Conservation (phyloP, 768 basidiomycete genomes). For the Tephrocybe sp. region DNA sequence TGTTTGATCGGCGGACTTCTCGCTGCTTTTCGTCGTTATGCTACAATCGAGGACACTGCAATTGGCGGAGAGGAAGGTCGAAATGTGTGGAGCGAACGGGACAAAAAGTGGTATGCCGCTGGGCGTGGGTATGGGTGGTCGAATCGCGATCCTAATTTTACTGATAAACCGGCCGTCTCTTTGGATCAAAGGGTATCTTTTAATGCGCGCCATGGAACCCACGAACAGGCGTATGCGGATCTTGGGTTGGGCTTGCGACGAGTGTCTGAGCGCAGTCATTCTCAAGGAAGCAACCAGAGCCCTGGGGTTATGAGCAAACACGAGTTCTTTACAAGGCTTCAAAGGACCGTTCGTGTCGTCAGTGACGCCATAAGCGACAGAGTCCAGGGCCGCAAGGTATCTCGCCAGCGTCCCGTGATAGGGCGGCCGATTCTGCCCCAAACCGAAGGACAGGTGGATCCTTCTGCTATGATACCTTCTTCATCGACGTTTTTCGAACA, state of each 20-base stretch:
- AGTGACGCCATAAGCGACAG: slow-evolving; percentile 73
- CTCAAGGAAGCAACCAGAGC: slow-evolving; percentile 32
- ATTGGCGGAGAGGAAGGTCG: slow-evolving; percentile 59
- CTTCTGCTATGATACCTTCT: slow-evolving; percentile 27
- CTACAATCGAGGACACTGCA: slow-evolving; percentile 60
- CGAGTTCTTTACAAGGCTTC: slow-evolving; percentile 66
- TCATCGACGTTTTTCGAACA: slow-evolving; percentile 43
- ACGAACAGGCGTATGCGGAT: slow-evolving; percentile 26
- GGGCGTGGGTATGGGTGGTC: slow-evolving; percentile 21
- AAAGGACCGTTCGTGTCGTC: slow-evolving; percentile 64
- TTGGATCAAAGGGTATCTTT: slow-evolving; percentile 18
- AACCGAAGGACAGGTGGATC: slow-evolving; percentile 9
- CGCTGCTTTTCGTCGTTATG: slow-evolving; percentile 54
- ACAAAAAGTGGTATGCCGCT: slow-evolving; percentile 70
- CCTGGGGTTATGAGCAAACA: slow-evolving; percentile 68
- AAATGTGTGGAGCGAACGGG: slow-evolving; percentile 60
- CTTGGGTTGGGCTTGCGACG: slow-evolving; percentile 52
- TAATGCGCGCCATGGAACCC: slow-evolving; percentile 14
- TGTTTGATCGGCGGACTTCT: slow-evolving; percentile 54
- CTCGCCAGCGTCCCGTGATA: slow-evolving; percentile 49
- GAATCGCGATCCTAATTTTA: slow-evolving; percentile 17
- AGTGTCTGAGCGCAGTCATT: slow-evolving; percentile 43
- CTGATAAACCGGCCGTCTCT: slow-evolving; percentile 9
- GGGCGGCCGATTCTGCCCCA: slow-evolving; percentile 53
- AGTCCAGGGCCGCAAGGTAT: slow-evolving; percentile 31